Evolutionary conservation across 148 eudicot genomes (phyloP).

Genomic region (Camellia granthamiana): DNA sequence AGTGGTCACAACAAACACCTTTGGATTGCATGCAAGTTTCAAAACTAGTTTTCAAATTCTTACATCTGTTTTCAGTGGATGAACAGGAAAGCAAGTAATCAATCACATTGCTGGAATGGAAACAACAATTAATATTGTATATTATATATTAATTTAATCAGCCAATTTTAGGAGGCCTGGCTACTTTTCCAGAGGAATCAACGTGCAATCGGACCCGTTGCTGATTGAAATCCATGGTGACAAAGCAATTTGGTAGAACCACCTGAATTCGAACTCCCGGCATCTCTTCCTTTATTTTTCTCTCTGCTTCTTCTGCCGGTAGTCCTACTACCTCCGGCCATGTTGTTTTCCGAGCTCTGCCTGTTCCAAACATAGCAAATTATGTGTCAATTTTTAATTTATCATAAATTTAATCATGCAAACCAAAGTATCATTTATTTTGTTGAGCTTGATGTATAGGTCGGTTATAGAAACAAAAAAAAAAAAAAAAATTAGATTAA

Average conservation of each 20-base stretch:
- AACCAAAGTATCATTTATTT: no score
- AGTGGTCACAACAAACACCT: background rate
- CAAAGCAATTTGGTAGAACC: slow-evolving; percentile 11
- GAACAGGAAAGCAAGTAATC: background rate
- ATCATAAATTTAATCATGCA: no score
- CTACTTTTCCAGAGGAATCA: slow-evolving; percentile 28
- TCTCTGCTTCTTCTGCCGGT: slow-evolving; percentile 28
- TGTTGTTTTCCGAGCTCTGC: slow-evolving; percentile 7
- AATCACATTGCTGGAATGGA: background rate
- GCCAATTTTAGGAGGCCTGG: slow-evolving; percentile 19
- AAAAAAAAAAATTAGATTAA: no score
- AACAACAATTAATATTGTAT: no score
- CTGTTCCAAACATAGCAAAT: background rate
- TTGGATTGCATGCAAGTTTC: background rate
- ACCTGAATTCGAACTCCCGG: slow-evolving; percentile 10
- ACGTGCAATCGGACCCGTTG: slow-evolving; percentile 27
- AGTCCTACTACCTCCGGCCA: slow-evolving; percentile 35
- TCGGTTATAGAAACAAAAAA: no score
- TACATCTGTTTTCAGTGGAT: background rate
- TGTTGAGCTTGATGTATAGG: no score
- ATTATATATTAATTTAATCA: background rate
- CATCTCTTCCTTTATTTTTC: slow-evolving; percentile 27
- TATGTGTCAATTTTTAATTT: no score
- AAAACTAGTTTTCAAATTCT: background rate
- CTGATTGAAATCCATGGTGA: slow-evolving; percentile 16